These are phyloP conservation scores for Vigna trinervia DNA, from an alignment of 306 rosid genomes.

Conservation along the genomic window DNA sequence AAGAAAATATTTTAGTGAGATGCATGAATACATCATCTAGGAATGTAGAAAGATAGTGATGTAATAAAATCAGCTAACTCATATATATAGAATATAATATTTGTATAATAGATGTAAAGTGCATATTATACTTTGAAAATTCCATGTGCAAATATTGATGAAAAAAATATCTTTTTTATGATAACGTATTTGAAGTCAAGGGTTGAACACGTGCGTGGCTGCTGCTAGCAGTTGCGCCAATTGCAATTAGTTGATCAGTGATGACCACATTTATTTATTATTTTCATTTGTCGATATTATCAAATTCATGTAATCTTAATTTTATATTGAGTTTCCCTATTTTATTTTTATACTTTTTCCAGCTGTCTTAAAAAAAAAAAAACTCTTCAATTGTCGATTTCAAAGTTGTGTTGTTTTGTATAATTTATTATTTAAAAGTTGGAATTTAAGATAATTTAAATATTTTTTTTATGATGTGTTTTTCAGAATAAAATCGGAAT, in stretches of 20 bases:
- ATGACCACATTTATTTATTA: not conserved
- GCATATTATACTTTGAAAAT: not conserved
- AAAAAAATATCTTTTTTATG: not conserved
- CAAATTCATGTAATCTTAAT: not conserved
- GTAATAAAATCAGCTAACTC: no score
- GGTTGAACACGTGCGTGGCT: constrained; percentile 2
- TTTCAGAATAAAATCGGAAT: no score
- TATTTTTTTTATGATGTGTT: no score
- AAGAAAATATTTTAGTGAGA: no score
- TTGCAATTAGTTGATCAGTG: not conserved
- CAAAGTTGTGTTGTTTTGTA: no score
- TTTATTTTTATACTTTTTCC: not conserved
- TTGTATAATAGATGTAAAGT: not conserved
- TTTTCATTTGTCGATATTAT: not conserved
- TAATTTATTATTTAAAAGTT: no score
- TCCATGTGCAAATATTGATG: not conserved
- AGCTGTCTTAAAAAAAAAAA: not conserved
- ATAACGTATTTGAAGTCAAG: not conserved
- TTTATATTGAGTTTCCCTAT: not conserved
- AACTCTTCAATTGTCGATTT: no score
- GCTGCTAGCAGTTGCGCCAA: not conserved
- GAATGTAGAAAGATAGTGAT: no score
- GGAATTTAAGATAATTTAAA: no score
- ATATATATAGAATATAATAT: no score
- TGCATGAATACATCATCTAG: no score